These are phyloP conservation scores for Macrophomina pseudophaseolina DNA, from an alignment of 2,329 filamentous ascomycete species.

Conservation along the genomic window DNA sequence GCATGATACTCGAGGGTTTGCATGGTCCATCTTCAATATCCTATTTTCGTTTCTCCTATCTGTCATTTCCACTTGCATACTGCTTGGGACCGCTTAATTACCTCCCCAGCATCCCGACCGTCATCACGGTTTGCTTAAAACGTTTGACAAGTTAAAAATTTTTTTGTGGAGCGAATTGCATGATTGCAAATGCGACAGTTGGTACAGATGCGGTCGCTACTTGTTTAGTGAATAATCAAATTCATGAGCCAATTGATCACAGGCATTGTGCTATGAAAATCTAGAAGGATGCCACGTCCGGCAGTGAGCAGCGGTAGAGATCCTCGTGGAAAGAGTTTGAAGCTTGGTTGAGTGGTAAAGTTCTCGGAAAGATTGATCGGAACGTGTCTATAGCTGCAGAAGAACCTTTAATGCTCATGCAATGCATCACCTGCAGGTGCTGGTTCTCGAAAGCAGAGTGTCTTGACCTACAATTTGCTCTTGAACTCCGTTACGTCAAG, in stretches of 20 bases:
- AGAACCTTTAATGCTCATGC: too few species aligned
- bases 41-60: conserved; percentile 7
- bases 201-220: conserved; percentile 14
- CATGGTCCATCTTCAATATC: background rate
- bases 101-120: conserved; percentile 9
- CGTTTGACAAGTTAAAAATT: background rate
- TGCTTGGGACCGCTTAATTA: background rate
- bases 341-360: too few species aligned
- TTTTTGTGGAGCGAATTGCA: conserved; percentile 15
- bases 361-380: too few species aligned
- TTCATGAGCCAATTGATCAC: background rate
- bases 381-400: too few species aligned
- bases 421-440: too few species aligned
- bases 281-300: too few species aligned
- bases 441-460: too few species aligned
- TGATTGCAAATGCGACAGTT: conserved; percentile 10
- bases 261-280: too few species aligned
- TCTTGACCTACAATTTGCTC: too few species aligned
- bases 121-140: conserved; percentile 10
- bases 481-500: background rate
- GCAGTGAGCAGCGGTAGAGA: too few species aligned
- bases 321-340: too few species aligned
- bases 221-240: conserved; percentile 8
- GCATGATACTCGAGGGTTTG: conserved; percentile 15
- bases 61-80: conserved; percentile 15